These are phyloP conservation scores for Entonaema liquescens DNA, from an alignment of 495 filamentous ascomycete genomes.

Conservation along the genomic window DNA sequence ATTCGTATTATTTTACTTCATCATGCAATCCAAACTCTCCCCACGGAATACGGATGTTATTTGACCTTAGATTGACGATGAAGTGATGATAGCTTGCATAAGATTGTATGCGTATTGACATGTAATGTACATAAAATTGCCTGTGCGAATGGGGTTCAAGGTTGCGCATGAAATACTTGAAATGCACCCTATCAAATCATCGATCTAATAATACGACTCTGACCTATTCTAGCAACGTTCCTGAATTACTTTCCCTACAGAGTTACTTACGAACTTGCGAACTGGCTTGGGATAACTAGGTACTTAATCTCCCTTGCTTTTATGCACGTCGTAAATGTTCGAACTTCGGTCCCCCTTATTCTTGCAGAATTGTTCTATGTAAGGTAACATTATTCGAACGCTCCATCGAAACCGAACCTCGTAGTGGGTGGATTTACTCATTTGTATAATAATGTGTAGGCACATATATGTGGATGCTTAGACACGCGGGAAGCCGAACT, in stretches of 20 bases:
- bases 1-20: conserved; percentile 9
- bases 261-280: neutral
- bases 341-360: conserved; percentile 29
- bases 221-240: conserved; percentile 18
- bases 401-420: neutral
- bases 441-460: conserved; percentile 4
- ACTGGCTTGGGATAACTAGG: neutral
- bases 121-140: conserved; percentile 4
- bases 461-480: neutral
- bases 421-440: neutral
- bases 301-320: conserved; percentile 40
- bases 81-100: conserved; percentile 23
- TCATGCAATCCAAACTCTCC: conserved; percentile 14
- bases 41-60: neutral
- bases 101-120: neutral
- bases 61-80: conserved; percentile 16
- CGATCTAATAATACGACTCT: conserved; percentile 1
- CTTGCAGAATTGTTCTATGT: conserved; percentile 25
- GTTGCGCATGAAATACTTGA: conserved; percentile 15
- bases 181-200: no score
- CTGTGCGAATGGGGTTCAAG: no score
- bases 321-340: conserved; percentile 27
- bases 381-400: conserved; percentile 16
- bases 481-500: conserved; percentile 12
- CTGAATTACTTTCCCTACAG: conserved; percentile 14